phyloP scores from a whole-genome alignment of 495 filamentous ascomycete species.

The Hyphodiscus hymeniophilus region DNA sequence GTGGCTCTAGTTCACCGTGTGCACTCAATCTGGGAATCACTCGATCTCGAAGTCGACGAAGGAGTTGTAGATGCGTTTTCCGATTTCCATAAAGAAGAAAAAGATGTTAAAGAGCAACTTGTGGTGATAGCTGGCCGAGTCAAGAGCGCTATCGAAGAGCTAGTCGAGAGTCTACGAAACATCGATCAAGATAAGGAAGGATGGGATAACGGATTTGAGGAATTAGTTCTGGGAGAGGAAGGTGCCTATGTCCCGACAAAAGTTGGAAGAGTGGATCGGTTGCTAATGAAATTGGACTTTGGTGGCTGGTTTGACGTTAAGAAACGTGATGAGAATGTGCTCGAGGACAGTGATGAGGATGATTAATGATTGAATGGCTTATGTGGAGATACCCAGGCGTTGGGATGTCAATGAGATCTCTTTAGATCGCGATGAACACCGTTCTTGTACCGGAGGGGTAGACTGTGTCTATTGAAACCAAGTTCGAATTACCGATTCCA shows the following conservation, averaged over 20 bases:
- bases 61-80: slow-evolving; percentile 67
- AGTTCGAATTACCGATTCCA: too few species aligned
- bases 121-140: slow-evolving; percentile 41
- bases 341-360: slow-evolving; percentile 6
- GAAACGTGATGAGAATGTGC: slow-evolving; percentile 10
- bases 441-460: too few species aligned
- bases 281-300: slow-evolving; percentile 85
- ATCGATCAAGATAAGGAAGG: slow-evolving; percentile 41
- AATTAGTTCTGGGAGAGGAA: slow-evolving; percentile 22
- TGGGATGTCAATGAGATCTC: too few species aligned
- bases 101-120: slow-evolving; percentile 51
- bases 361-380: slow-evolving; percentile 7
- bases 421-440: too few species aligned
- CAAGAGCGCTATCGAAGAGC: slow-evolving; percentile 51
- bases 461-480: too few species aligned
- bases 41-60: slow-evolving; percentile 71
- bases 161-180: slow-evolving; percentile 51
- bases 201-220: slow-evolving; percentile 29
- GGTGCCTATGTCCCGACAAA: slow-evolving; percentile 52
- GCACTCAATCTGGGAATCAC: slow-evolving; percentile 59
- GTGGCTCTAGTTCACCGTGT: slow-evolving; percentile 66
- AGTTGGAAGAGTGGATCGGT: slow-evolving; percentile 64
- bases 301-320: slow-evolving; percentile 32
- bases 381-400: slow-evolving; percentile 15
- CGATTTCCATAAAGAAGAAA: slow-evolving; percentile 61